Evolutionary conservation across 2,329 filamentous ascomycete genomes (phyloP).

Genomic region (Calonectria honghensis): DNA sequence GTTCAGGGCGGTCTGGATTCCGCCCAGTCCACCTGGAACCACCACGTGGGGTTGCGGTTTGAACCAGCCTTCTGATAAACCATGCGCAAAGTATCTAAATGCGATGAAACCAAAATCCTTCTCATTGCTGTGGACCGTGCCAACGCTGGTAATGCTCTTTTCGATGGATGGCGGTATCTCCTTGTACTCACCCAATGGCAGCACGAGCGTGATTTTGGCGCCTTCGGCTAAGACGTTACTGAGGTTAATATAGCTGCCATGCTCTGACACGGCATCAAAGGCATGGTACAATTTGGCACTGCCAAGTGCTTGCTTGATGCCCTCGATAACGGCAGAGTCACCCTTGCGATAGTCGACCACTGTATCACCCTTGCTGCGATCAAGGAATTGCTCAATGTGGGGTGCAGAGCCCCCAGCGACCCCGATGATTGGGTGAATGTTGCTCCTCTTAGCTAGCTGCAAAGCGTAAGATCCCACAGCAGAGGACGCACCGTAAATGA

Average conservation of each 20-base stretch:
- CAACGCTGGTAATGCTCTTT: not conserved
- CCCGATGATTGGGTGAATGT: constrained; percentile 13
- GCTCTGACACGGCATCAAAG: constrained; percentile 6
- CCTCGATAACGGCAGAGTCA: not conserved
- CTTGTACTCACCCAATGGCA: not conserved
- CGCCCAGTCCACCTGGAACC: not conserved
- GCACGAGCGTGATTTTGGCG: constrained; percentile 3
- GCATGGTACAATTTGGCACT: not conserved
- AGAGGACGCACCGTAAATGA: constrained; percentile 7
- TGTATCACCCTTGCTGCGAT: constrained; percentile 8
- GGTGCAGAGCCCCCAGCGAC: constrained; percentile 6
- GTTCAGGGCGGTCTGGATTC: not conserved
- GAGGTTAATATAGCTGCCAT: not conserved
- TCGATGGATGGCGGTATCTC: constrained; percentile 2
- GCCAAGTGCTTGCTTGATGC: not conserved
- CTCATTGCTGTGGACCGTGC: not conserved
- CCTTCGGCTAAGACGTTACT: constrained; percentile 3
- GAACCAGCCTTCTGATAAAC: not conserved
- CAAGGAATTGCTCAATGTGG: constrained; percentile 8
- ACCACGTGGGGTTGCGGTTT: not conserved
- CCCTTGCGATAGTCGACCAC: constrained; percentile 10
- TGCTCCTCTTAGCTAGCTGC: not conserved
- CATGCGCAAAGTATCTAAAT: constrained; percentile 7
- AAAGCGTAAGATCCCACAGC: constrained; percentile 1
- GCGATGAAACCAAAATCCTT: constrained; percentile 1